A percentile compares a stretch with the other conserved stretches of the same genome.
Conservation (phyloP, 2,329 filamentous ascomycete genomes). For the Microsporum canis region DNA sequence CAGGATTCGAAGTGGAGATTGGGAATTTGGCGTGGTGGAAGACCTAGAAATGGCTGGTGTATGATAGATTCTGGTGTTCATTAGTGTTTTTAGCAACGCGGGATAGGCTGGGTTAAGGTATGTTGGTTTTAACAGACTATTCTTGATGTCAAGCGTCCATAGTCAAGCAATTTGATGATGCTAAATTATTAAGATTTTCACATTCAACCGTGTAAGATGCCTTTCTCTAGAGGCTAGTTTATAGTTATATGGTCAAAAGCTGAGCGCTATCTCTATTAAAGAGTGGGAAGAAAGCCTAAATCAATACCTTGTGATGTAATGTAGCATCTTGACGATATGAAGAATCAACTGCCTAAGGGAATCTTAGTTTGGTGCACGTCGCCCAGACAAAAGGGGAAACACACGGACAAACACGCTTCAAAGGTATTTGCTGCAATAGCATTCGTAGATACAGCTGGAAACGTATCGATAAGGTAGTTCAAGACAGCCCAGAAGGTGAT, state of each 20-base stretch:
- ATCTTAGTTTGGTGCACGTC: constrained; percentile 30
- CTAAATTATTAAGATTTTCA: not conserved
- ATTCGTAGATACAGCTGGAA: constrained; percentile 27
- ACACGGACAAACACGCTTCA: not conserved
- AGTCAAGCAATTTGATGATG: not conserved
- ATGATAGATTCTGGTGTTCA: constrained; percentile 4
- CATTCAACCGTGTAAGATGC: no score
- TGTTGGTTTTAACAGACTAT: not conserved
- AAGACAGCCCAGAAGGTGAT: constrained; percentile 14
- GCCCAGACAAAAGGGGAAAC: constrained; percentile 28
- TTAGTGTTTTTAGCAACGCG: constrained; percentile 3
- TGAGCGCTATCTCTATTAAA: no score
- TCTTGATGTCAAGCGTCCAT: not conserved
- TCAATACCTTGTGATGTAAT: no score
- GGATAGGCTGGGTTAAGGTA: constrained; percentile 8
- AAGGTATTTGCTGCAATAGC: constrained; percentile 32
- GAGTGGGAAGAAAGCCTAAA: not conserved
- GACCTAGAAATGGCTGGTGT: constrained; percentile 2
- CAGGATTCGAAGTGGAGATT: constrained; percentile 79
- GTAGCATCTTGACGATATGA: no score
- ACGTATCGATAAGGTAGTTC: constrained; percentile 23
- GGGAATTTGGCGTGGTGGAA: constrained; percentile 51
- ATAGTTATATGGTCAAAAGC: no score
- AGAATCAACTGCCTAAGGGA: constrained; percentile 28
- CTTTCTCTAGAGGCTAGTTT: no score